phyloP scores from a whole-genome alignment of 192 early-diverging fungal species.

The Rhizophagus prolifer region DNA sequence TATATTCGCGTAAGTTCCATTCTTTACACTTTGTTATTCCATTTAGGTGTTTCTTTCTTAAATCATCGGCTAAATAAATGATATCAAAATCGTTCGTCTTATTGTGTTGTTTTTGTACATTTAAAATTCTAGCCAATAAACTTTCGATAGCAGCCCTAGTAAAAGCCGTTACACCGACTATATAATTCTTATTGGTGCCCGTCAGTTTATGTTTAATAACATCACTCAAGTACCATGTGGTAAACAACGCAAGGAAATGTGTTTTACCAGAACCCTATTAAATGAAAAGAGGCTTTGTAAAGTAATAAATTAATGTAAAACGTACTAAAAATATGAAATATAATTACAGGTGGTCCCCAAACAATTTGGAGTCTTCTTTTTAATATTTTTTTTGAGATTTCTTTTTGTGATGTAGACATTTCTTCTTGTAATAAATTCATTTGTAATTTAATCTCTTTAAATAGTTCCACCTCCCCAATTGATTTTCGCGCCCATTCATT shows the following conservation, averaged over 20 bases:
- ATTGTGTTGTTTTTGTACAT: constrained; percentile 31
- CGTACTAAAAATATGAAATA: too few relatives aligned
- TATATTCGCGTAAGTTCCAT: too few relatives aligned
- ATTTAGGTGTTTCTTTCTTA: background rate
- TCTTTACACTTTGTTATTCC: constrained; percentile 24
- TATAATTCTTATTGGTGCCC: too few relatives aligned
- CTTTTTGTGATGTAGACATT: constrained; percentile 45
- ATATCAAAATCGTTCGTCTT: constrained; percentile 31
- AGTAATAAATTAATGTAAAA: too few relatives aligned
- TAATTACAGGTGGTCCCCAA: background rate
- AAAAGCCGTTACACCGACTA: constrained; percentile 51
- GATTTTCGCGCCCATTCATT: constrained; percentile 34
- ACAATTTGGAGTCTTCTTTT: constrained; percentile 42
- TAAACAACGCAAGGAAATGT: constrained; percentile 46
- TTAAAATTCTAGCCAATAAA: constrained; percentile 36
- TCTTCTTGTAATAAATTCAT: constrained; percentile 46
- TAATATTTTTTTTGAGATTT: constrained; percentile 39
- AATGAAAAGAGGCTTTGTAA: too few relatives aligned
- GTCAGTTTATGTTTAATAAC: too few relatives aligned
- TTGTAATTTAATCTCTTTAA: too few relatives aligned
- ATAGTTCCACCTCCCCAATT: too few relatives aligned
- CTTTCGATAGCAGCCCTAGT: constrained; percentile 49
- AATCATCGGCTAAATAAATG: constrained; percentile 30
- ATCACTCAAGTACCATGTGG: constrained; percentile 39
- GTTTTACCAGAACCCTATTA: constrained; percentile 52